Base-by-base conservation (phyloP, 768 basidiomycete species). In the Suillus decipiens region DNA sequence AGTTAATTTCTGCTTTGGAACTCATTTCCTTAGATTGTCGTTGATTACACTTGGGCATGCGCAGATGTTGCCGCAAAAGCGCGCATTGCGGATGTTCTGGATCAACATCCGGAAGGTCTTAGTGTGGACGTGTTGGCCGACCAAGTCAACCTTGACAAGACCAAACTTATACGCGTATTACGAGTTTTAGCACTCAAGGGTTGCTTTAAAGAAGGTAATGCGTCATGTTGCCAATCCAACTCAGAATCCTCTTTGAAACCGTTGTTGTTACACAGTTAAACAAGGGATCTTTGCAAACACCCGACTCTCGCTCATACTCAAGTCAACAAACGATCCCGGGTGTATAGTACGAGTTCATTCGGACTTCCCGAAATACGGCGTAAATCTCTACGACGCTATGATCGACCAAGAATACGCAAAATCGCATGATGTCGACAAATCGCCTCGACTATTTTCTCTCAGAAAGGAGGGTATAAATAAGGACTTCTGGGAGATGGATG, bases 241-340 rank as follows among this genome's bases (percentile, higher is more conserved):
- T 28, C 19, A 31, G 7, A 22, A n/a, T 59, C 12, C 15, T 42
- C 17, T 42, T 42, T 42, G 41, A 42, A 42, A 19, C 17, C 3
- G 10, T 31, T 51, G 31, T 24, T 19, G 28, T 42, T 51, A 9
- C 34, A 57, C 61, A 73, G 75, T 77, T 10, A 60, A 64, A 12
- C 66, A 68, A 15, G 69, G 75, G 19, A 60, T 62, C 0, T 77
- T 75, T 65, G 70, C 74, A 10, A 77, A 76, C 59, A 77, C 74
- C 54, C 76, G 75, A 28, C 68, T 76, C 36, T 77, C 76, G 1
- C 69, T 73, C 10, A 56, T 71, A 1, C 67, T 73, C 9, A 66
- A 62, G 42, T 68, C 69, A 24, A 64, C 17, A 41, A 69, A 60
- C 24, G 39, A 62, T 28, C 15, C 62, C 0, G 66, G 66, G 4